Conservation (phyloP, 2,329 filamentous ascomycete species). For the Venturia oleaginea region DNA sequence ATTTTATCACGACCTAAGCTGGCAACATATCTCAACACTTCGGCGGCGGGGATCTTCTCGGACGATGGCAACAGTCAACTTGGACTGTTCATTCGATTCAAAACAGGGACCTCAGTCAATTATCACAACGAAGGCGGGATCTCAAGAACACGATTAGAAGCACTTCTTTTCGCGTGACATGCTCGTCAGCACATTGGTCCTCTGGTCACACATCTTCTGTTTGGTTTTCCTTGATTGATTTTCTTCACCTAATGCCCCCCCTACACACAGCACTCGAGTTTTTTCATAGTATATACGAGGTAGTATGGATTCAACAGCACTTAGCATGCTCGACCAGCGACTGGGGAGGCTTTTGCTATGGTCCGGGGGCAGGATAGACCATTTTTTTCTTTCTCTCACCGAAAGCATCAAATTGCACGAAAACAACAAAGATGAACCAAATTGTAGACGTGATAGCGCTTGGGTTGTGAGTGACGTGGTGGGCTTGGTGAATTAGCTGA, state of each 20-base stretch:
- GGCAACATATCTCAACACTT: background rate
- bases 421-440: background rate
- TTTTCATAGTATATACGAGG: background rate
- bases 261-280: background rate
- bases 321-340: slow-evolving; percentile 12
- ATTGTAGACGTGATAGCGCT: background rate
- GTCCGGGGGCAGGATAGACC: background rate
- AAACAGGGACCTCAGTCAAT: background rate
- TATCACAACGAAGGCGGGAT: background rate
- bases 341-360: slow-evolving; percentile 10
- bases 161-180: background rate
- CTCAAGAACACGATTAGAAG: background rate
- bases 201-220: background rate
- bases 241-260: background rate
- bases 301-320: slow-evolving; percentile 3
- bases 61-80: background rate
- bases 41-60: background rate
- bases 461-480: background rate
- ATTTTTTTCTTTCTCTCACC: background rate
- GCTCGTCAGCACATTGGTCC: slow-evolving; percentile 1
- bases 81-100: background rate
- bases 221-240: slow-evolving; percentile 1
- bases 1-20: background rate
- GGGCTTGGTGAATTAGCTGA: background rate
- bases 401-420: background rate